Evolutionary conservation across 495 filamentous ascomycete genomes (phyloP).

Genomic region (Bathelium albidoporum): DNA sequence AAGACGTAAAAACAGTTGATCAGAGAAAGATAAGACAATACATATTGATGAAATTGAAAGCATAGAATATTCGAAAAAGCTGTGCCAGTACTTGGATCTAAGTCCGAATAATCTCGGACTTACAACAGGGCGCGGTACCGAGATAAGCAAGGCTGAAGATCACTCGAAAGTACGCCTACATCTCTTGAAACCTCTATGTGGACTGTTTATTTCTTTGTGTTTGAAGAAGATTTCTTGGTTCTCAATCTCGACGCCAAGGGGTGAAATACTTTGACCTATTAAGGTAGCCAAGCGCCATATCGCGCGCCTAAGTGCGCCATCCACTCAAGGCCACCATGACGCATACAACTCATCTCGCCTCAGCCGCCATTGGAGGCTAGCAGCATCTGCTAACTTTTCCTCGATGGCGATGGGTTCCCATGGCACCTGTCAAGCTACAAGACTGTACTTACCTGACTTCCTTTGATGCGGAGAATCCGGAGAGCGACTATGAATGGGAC

Average conservation of each 20-base stretch:
- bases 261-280: no score
- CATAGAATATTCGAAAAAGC: not conserved
- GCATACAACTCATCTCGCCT: not conserved
- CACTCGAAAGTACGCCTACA: no score
- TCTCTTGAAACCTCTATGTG: no score
- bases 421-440: not conserved
- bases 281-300: no score
- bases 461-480: constrained; percentile 2
- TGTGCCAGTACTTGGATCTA: not conserved
- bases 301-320: no score
- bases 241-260: not conserved
- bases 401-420: not conserved
- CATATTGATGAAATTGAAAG: not conserved
- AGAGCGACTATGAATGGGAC: constrained; percentile 33
- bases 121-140: not conserved
- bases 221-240: not conserved
- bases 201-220: no score
- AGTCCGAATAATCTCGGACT: not conserved
- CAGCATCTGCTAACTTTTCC: not conserved
- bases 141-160: not conserved
- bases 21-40: not conserved
- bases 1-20: no score
- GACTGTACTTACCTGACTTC: not conserved
- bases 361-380: not conserved
- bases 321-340: not conserved